Evolutionary conservation across 2,329 filamentous ascomycete species (phyloP).

Genomic region (Aschersonia sp.): DNA sequence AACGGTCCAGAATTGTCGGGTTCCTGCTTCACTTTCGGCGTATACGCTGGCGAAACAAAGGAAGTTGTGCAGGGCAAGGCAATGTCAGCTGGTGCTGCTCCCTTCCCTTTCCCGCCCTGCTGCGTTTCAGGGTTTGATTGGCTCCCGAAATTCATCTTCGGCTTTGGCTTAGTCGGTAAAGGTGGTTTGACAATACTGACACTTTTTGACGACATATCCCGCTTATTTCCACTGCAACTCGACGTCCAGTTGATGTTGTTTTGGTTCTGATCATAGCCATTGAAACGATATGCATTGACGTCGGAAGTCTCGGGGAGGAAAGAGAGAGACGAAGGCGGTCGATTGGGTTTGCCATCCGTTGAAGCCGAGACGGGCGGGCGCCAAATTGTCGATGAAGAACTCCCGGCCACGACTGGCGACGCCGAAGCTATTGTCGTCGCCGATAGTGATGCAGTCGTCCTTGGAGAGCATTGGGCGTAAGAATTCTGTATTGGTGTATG

Average conservation of each 20-base stretch:
- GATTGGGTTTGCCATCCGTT: slow-evolving; percentile 11
- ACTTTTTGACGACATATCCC: background rate
- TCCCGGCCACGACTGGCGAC: slow-evolving; percentile 13
- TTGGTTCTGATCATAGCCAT: background rate
- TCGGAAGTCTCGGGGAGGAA: no score
- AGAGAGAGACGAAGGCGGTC: slow-evolving; percentile 7
- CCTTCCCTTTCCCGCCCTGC: slow-evolving; percentile 16
- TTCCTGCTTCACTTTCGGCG: slow-evolving; percentile 15
- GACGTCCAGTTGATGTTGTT: background rate
- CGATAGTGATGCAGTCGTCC: slow-evolving; percentile 9
- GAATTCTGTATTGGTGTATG: slow-evolving; percentile 9
- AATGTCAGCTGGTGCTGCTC: slow-evolving; percentile 19
- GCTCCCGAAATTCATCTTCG: slow-evolving; percentile 17
- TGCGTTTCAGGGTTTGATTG: slow-evolving; percentile 23
- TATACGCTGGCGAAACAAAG: slow-evolving; percentile 9
- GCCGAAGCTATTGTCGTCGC: slow-evolving; percentile 6
- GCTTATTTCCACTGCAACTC: background rate
- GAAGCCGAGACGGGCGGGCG: slow-evolving; percentile 17
- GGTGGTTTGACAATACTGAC: slow-evolving; percentile 21
- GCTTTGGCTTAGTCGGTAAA: slow-evolving; percentile 23
- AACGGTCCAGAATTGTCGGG: slow-evolving; percentile 14
- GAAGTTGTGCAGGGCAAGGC: slow-evolving; percentile 13
- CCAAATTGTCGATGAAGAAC: slow-evolving; percentile 23
- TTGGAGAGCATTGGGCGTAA: slow-evolving; percentile 8
- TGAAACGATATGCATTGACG: no score